Base-by-base conservation (phyloP, 768 basidiomycete genomes). In the Rhizopogon salebrosus region DNA sequence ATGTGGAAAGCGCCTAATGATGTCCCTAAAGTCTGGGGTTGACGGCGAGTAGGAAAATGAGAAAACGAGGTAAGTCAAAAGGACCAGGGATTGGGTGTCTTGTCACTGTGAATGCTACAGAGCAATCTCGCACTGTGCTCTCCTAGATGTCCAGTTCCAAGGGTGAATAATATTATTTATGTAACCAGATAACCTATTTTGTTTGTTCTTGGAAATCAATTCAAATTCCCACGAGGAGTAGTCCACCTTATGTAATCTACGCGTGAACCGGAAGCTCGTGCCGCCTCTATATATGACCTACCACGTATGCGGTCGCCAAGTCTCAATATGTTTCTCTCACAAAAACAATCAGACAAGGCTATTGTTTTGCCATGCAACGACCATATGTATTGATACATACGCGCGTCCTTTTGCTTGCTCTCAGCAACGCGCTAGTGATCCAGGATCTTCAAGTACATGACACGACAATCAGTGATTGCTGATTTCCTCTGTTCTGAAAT, bases 171-270 rank as follows among this genome's bases (percentile, higher is more conserved):
- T 49, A 36, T 40, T 53, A 31, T 46, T 46, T 16, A 46, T 46
- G 45, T 46, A 46, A 40, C 26, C 31, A 50, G 40, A 53, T 49
- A 53, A 49, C 40, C 48, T n/a, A 53, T 35, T 43, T n/a, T 20
- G 26, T n/a, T 23, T 40, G 23, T n/a, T 46, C 24, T 14, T 9
- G n/a, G 18, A 23, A 40, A 51, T 31, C 14, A 2, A 38, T 23
- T 37, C 18, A 4, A 31, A 26, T 27, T 43, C 42, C 18, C 42
- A 43, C 42, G n/a, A n/a, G n/a, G n/a, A n/a, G n/a, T n/a, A n/a
- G n/a, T n/a, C n/a, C n/a, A n/a, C n/a, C n/a, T n/a, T n/a, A n/a
- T n/a, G n/a, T n/a, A n/a, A n/a, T n/a, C n/a, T n/a, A n/a, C n/a
- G n/a, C n/a, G n/a, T n/a, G n/a, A n/a, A n/a, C n/a, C n/a, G n/a